These are phyloP conservation scores for Phytophthora podocarpi DNA, from an alignment of 352 stramenopile genomes.

Conservation along the genomic window DNA sequence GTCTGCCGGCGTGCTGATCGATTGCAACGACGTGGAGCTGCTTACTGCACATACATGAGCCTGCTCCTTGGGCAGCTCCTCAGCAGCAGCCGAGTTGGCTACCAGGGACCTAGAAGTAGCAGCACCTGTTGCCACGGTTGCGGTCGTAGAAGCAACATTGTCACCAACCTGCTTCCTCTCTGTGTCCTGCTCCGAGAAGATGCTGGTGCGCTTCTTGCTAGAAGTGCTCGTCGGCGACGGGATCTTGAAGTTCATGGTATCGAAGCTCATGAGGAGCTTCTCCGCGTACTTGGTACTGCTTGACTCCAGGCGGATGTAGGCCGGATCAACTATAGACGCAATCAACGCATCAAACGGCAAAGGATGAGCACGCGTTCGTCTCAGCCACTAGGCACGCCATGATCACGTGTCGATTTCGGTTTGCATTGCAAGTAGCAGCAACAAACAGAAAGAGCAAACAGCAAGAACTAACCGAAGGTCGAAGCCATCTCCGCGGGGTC, in stretches of 20 bases:
- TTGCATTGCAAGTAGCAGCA: slow-evolving; percentile 32
- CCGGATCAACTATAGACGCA: slow-evolving; percentile 54
- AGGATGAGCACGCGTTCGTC: slow-evolving; percentile 49
- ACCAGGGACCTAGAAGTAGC: slow-evolving; percentile 27
- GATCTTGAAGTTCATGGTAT: slow-evolving; percentile 86
- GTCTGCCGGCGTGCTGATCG: slow-evolving; percentile 36
- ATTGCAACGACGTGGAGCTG: slow-evolving; percentile 28
- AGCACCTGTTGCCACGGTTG: background rate
- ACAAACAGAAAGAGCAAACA: slow-evolving; percentile 53
- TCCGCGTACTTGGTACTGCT: slow-evolving; percentile 61
- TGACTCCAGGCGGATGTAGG: slow-evolving; percentile 48
- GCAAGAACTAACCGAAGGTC: slow-evolving; percentile 75
- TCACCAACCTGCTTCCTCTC: slow-evolving; percentile 10
- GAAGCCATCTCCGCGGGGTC: slow-evolving; percentile 59
- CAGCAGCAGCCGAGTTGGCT: slow-evolving; percentile 25
- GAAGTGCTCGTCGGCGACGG: slow-evolving; percentile 75
- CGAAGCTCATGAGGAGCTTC: slow-evolving; percentile 89
- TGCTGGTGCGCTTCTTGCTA: slow-evolving; percentile 49
- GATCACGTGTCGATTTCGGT: slow-evolving; percentile 40
- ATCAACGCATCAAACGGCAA: slow-evolving; percentile 39
- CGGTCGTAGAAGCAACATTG: background rate
- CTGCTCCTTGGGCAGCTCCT: slow-evolving; percentile 51
- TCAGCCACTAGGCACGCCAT: slow-evolving; percentile 22
- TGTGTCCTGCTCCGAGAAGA: slow-evolving; percentile 46
- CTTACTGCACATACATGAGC: slow-evolving; percentile 22